phyloP scores from a whole-genome alignment of 495 filamentous ascomycete genomes.

The Aspergillus kassunensis region DNA sequence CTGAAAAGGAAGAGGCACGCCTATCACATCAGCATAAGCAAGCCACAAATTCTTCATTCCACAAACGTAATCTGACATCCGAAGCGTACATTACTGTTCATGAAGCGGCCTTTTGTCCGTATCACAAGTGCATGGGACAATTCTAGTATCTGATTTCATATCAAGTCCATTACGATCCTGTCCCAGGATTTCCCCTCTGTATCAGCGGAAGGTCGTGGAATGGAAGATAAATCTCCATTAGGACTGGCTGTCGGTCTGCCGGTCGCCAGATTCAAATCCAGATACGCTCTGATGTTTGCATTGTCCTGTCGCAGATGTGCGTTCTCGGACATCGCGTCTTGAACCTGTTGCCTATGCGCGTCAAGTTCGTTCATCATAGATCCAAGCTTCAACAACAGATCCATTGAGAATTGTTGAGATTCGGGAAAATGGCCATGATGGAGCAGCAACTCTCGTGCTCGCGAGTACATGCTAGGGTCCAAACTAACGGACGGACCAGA shows the following conservation, averaged over 20 bases:
- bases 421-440: conserved; percentile 13
- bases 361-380: conserved; percentile 23
- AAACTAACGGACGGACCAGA: background rate
- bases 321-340: conserved; percentile 22
- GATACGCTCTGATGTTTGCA: conserved; percentile 19
- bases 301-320: conserved; percentile 21
- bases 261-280: conserved; percentile 15
- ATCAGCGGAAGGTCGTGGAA: conserved; percentile 14
- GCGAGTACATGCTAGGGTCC: conserved; percentile 5
- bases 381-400: conserved; percentile 21
- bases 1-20: background rate
- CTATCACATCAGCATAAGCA: background rate
- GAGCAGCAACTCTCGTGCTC: conserved; percentile 10
- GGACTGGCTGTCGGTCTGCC: conserved; percentile 10
- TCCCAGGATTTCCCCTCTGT: conserved; percentile 26
- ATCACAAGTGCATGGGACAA: no score
- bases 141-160: no score
- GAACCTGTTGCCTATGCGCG: conserved; percentile 16
- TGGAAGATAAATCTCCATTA: background rate
- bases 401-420: conserved; percentile 13
- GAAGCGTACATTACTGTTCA: no score
- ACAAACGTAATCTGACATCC: background rate
- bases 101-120: no score
- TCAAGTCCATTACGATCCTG: conserved; percentile 26
- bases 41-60: background rate